Conservation (phyloP, 805 yeast species). For the Candida endomychidarum region DNA sequence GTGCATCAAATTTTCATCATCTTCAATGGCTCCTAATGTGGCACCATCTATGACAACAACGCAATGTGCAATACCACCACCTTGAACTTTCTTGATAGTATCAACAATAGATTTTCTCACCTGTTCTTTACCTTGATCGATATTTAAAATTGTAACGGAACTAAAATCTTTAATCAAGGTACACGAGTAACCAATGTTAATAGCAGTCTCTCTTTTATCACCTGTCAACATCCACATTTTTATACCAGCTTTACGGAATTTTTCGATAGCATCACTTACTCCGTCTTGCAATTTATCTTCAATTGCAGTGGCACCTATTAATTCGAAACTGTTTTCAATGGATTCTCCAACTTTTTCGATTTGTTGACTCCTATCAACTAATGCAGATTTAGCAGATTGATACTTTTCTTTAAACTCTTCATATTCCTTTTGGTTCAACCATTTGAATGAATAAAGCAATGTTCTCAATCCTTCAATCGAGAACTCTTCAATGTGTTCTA, state of each 20-base stretch:
- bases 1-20: constrained; percentile 68
- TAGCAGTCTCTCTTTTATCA: constrained; percentile 96
- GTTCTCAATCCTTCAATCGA: constrained; percentile 95
- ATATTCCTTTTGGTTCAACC: constrained; percentile 62
- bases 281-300: constrained; percentile 97
- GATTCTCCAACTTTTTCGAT: constrained; percentile 72
- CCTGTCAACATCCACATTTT: constrained; percentile 99
- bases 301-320: constrained; percentile 93
- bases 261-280: constrained; percentile 93
- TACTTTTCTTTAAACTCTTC: constrained; percentile 66
- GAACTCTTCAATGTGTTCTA: constrained; percentile 90
- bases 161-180: constrained; percentile 90
- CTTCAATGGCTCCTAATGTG: constrained; percentile 71
- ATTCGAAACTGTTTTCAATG: constrained; percentile 65
- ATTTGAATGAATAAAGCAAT: constrained; percentile 74
- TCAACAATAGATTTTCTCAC: constrained; percentile 70
- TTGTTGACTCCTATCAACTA: constrained; percentile 61
- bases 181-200: constrained; percentile 94
- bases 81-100: constrained; percentile 68
- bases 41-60: constrained; percentile 96
- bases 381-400: constrained; percentile 72
- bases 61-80: constrained; percentile 84
- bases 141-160: constrained; percentile 71
- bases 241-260: constrained; percentile 88
- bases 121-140: constrained; percentile 48